phyloP scores from a whole-genome alignment of 441 rosid species.

The Brassica balearica region DNA sequence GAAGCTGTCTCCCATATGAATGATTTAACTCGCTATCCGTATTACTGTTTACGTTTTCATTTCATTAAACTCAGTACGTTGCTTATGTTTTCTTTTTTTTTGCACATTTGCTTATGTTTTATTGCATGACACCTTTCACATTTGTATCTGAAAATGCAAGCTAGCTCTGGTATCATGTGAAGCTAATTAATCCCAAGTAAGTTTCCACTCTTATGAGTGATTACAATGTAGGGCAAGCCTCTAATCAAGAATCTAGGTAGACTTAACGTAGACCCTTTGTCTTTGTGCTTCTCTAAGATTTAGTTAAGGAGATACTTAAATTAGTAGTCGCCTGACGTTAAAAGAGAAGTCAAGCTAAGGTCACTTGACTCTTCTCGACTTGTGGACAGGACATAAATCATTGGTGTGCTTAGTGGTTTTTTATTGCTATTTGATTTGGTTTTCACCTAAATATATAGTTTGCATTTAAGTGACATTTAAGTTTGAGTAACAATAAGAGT shows the following conservation, averaged over 20 bases:
- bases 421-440: background rate
- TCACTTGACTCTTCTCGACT: slow-evolving; percentile 2
- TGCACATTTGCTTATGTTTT: slow-evolving; percentile 13
- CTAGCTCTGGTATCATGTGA: slow-evolving; percentile 26
- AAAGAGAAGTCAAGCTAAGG: slow-evolving; percentile 35
- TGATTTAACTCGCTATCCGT: slow-evolving; percentile 9
- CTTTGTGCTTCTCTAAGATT: slow-evolving; percentile 23
- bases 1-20: slow-evolving; percentile 41
- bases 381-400: slow-evolving; percentile 20
- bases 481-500: slow-evolving; percentile 36
- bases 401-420: slow-evolving; percentile 4
- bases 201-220: slow-evolving; percentile 7
- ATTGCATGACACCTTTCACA: slow-evolving; percentile 20
- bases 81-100: background rate
- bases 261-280: slow-evolving; percentile 34
- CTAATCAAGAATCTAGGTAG: slow-evolving; percentile 42
- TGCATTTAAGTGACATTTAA: slow-evolving; percentile 44
- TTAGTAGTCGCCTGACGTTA: slow-evolving; percentile 30
- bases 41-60: slow-evolving; percentile 27
- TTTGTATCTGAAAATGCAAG: slow-evolving; percentile 8
- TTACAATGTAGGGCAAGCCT: slow-evolving; percentile 9
- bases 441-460: slow-evolving; percentile 34
- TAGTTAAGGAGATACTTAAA: slow-evolving; percentile 5
- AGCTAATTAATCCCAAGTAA: slow-evolving; percentile 21
- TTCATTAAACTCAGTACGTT: slow-evolving; percentile 21